Conservation (phyloP, 768 basidiomycete genomes). For the Lentinula edodes region DNA sequence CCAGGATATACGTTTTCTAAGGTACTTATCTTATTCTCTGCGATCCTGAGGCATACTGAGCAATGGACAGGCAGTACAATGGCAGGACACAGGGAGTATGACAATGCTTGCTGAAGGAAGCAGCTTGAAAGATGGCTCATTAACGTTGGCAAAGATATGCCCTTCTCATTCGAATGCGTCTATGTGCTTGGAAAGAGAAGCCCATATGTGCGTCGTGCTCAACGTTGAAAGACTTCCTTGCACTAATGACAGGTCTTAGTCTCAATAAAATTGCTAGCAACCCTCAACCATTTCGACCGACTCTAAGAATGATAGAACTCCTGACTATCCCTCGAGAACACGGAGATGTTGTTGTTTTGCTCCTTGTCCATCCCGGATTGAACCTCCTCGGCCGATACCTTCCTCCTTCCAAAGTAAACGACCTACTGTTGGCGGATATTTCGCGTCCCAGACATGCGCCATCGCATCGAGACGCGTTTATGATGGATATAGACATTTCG, state of each 20-base stretch:
- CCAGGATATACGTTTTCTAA: slow-evolving; percentile 71
- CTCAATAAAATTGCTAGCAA: slow-evolving; percentile 44
- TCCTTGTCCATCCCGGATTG: slow-evolving; percentile 63
- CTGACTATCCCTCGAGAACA: slow-evolving; percentile 59
- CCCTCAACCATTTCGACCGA: slow-evolving; percentile 46
- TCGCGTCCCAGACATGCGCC: slow-evolving; percentile 34
- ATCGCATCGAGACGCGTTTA: slow-evolving; percentile 44
- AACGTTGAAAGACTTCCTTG: background rate
- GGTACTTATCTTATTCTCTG: slow-evolving; percentile 26
- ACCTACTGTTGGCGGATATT: slow-evolving; percentile 56
- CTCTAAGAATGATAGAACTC: slow-evolving; percentile 57
- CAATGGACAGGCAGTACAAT: slow-evolving; percentile 45
- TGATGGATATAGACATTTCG: slow-evolving; percentile 40
- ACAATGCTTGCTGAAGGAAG: slow-evolving; percentile 64
- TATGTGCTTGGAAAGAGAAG: slow-evolving; percentile 67
- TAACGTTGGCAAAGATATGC: slow-evolving; percentile 68
- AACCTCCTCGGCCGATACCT: slow-evolving; percentile 70
- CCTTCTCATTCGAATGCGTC: slow-evolving; percentile 47
- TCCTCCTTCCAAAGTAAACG: slow-evolving; percentile 60
- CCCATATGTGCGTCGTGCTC: slow-evolving; percentile 53
- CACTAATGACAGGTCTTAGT: slow-evolving; percentile 20
- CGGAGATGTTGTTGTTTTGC: slow-evolving; percentile 66
- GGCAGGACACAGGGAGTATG: slow-evolving; percentile 72
- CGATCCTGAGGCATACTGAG: slow-evolving; percentile 7
- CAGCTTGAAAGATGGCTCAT: slow-evolving; percentile 64